A percentile compares a stretch with the other conserved stretches of the same genome.
These are phyloP conservation scores for Tetrahymena borealis DNA, from an alignment of 73 alveolate species.

Conservation along the genomic window DNA sequence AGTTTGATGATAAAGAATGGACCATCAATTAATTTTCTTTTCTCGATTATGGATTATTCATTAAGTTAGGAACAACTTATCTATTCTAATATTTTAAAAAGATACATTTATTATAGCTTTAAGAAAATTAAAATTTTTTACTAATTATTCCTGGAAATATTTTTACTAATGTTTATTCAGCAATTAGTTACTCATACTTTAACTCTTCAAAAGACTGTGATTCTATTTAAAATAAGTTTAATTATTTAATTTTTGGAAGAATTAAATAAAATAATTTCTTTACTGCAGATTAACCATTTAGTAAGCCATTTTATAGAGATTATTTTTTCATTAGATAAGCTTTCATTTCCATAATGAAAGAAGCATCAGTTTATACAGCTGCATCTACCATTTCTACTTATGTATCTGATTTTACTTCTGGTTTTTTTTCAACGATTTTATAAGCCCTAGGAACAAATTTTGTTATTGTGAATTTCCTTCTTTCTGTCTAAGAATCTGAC, in stretches of 20 bases:
- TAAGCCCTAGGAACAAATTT: not conserved
- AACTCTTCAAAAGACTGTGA: not conserved
- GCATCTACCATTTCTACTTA: not conserved
- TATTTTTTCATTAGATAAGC: not conserved
- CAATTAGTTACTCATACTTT: not conserved
- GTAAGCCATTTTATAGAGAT: not conserved
- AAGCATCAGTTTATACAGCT: not conserved
- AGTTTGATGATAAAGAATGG: not conserved
- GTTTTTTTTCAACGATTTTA: not conserved
- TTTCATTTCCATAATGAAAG: not conserved
- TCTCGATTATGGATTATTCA: not conserved
- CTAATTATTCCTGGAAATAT: not conserved
- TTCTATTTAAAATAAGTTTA: not conserved
- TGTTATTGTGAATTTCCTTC: not conserved
- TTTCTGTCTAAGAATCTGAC: not conserved
- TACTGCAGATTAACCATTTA: not conserved
- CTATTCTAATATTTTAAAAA: not conserved
- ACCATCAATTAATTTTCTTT: not conserved
- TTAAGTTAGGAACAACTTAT: not conserved
- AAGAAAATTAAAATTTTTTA: not conserved
- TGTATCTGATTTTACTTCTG: not conserved
- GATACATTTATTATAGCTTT: not conserved
- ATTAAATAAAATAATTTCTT: not conserved
- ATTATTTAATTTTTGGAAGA: not conserved
- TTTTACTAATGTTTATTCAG: not conserved